Base-by-base conservation (phyloP, 2,329 filamentous ascomycete species). In the Fusarium denticulatum region DNA sequence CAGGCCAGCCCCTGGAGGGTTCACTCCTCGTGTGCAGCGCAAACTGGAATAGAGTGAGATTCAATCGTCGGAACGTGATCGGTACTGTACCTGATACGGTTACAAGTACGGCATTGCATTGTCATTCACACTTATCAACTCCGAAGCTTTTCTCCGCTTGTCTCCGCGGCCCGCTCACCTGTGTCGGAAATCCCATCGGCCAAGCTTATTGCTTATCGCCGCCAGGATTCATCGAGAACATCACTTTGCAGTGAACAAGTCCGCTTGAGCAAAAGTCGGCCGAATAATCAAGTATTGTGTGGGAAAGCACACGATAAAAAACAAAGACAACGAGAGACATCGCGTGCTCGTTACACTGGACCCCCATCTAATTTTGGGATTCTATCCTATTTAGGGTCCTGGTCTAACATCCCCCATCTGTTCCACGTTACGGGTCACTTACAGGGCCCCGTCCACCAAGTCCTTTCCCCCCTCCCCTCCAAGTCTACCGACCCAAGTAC, bases 71-170 rank as follows among this genome's bases (percentile, higher is more conserved):
- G 36, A 61, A 58, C 67, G 32, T 61, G 56, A 50, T 60, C 60
- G 53, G 52, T 49, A 37, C 32, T 50, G 64, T 61, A 64, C 50
- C 60, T 53, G 61, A 60, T 56, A 43, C 68, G 62, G 71, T 69
- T 74, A 56, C 72, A 61, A 60, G 64, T 32, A 72, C 67, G 67
- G 67, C 69, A 71, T 70, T 75, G 50, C 66, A 60, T 61, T 60
- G 50, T 28, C 34, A 40, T 60, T 71, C 30, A 36, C 55, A 58
- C 40, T 58, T 34, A 49, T 67, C 74, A 67, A 68, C 52, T 76
- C 64, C 70, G 76, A 71, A 65, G 72, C 66, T 55, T 60, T 61
- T 69, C 72, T 78, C 76, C 73, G 78, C 73, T 67, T 72, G 69
- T 72, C 73, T 77, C 64, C 64, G 65, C 67, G 52, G 63, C 39